phyloP scores from a whole-genome alignment of 1,284 basidiomycete genomes.

The Ganoderma multipileum region DNA sequence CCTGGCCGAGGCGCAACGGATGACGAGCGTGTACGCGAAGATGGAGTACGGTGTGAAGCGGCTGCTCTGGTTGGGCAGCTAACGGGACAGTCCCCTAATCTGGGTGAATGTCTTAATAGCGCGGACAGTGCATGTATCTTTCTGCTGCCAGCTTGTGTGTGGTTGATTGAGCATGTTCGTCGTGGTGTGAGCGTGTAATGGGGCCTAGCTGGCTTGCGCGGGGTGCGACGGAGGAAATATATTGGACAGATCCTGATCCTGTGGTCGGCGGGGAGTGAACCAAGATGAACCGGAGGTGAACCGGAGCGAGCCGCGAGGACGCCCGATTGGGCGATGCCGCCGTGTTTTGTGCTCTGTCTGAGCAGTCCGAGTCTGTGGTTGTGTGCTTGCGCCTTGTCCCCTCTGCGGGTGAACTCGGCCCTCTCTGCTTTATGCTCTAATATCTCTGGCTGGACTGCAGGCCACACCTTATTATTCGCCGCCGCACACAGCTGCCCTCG shows the following conservation, averaged over 20 bases:
- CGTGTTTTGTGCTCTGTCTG: conserved; percentile 9
- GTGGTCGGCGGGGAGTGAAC: neutral
- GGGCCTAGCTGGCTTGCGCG: neutral
- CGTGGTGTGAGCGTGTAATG: conserved; percentile 19
- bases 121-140: conserved; percentile 23
- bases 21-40: conserved; percentile 85
- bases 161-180: conserved; percentile 18
- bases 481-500: conserved; percentile 29
- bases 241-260: conserved; percentile 12
- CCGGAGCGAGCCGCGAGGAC: conserved; percentile 14
- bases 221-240: neutral
- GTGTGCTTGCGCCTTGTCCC: conserved; percentile 25
- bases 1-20: conserved; percentile 79
- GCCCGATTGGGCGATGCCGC: conserved; percentile 9
- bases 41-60: conserved; percentile 93
- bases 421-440: conserved; percentile 30
- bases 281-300: conserved; percentile 26
- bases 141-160: conserved; percentile 14
- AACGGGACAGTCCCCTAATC: conserved; percentile 19
- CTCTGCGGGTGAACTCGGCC: conserved; percentile 26
- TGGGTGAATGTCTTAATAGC: conserved; percentile 10
- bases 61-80: conserved; percentile 84
- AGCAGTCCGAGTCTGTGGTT: conserved; percentile 2
- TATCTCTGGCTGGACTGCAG: conserved; percentile 29
- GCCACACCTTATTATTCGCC: conserved; percentile 21